Percentiles rank a stretch among this genome's conserved stretches.
Evolutionary conservation across 1,284 basidiomycete species (phyloP).

Genomic region (Uromyces viciae-fabae): DNA sequence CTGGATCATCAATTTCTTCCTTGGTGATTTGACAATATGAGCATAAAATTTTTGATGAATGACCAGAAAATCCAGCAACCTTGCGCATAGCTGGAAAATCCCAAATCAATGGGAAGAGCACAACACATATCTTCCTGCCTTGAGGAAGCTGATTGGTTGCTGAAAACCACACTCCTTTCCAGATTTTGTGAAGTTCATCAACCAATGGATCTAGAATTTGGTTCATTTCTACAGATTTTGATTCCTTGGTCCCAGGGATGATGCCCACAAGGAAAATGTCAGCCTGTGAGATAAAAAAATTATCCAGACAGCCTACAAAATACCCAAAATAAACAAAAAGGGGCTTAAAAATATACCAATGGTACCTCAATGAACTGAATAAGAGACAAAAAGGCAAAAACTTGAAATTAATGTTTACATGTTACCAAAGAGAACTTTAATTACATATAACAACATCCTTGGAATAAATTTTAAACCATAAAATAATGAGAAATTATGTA

Average conservation of each 20-base stretch:
- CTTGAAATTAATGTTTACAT: too few relatives aligned
- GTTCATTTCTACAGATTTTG: neutral
- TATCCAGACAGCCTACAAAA: too few relatives aligned
- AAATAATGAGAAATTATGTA: too few relatives aligned
- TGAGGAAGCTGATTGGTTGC: neutral
- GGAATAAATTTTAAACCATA: too few relatives aligned
- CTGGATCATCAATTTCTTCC: neutral
- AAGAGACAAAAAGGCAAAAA: too few relatives aligned
- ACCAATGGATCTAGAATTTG: neutral
- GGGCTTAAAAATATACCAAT: too few relatives aligned
- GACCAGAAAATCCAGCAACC: neutral
- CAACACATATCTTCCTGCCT: neutral
- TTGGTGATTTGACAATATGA: neutral
- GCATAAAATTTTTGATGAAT: neutral
- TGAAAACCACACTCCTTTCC: neutral
- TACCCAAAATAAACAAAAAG: too few relatives aligned
- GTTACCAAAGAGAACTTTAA: too few relatives aligned
- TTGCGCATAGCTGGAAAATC: constrained; percentile 8
- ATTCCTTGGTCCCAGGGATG: neutral
- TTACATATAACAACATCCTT: too few relatives aligned
- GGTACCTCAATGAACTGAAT: too few relatives aligned
- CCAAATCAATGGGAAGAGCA: neutral
- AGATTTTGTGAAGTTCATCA: neutral
- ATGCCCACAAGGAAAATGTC: neutral
- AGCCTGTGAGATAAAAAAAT: too few relatives aligned